Base-by-base conservation (phyloP, 2,329 filamentous ascomycete genomes). In the Colletotrichum liriopes region DNA sequence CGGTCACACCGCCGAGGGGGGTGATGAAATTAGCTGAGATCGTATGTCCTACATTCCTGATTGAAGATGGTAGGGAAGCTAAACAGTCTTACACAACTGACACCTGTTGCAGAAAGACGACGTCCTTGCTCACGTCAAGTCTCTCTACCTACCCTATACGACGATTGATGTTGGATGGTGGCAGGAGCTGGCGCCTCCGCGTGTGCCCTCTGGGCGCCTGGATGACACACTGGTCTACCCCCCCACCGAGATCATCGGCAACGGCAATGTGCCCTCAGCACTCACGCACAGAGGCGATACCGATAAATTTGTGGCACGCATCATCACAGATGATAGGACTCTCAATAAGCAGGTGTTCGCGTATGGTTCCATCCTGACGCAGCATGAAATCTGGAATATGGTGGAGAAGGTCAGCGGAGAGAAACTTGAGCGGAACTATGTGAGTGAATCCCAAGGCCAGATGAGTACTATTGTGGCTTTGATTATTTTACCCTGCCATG, bases 111-210 rank as follows among this genome's bases (percentile, higher is more conserved):
- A 59, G 55, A 90, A 90, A 81, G 86, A 89, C 74, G 78, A 81
- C 1, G 80, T 89, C 12, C 83, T 86, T 75, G 82, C 86, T 67
- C 82, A 86, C 66, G 81, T 89, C 73, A 84, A 85, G 74, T 78
- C 81, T 66, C 75, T 86, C 1, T 77, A 81, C 43, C 81, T 90
- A 0, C 86, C 86, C 0, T 90, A 86, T 78, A 90, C 88, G 11
- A 80, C 88, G 75, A 84, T 90, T 59, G 88, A 90, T 73, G 84
- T 89, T 12, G 89, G 88, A n/a, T 88, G 82, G 80, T 90, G 88
- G 89, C 86, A 88, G 76, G 87, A 89, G 75, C 73, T 86, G 43
- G 79, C 79, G n/a, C 29, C 77, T 1, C 78, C 78, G 0, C 16
- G 55, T 18, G 49, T 81, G 1, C 77, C 79, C 2, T 81, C 79